These are phyloP conservation scores for Cystobasidium sp. DNA, from an alignment of 1,284 basidiomycete genomes.

Conservation along the genomic window DNA sequence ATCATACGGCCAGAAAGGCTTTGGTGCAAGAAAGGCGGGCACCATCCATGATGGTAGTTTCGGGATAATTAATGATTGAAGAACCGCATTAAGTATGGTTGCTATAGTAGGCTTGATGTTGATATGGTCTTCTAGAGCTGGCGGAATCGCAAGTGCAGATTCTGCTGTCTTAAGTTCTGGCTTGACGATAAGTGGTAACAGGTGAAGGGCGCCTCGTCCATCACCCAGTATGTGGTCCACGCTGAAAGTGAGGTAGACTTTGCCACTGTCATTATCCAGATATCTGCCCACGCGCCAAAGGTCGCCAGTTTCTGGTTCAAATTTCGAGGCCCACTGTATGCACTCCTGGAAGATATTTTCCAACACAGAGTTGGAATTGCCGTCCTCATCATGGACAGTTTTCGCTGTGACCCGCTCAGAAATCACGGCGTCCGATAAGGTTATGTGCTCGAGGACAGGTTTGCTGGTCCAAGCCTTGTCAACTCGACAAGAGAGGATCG, in stretches of 20 bases:
- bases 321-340: neutral
- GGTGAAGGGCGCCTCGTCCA: constrained; percentile 1
- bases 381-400: neutral
- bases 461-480: neutral
- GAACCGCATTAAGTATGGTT: constrained; percentile 5
- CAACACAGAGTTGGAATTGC: neutral
- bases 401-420: neutral
- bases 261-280: neutral
- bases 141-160: neutral
- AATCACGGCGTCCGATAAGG: neutral
- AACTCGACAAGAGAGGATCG: constrained; percentile 1
- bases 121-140: constrained; percentile 18
- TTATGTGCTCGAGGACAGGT: neutral
- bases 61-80: constrained; percentile 6
- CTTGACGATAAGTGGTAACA: neutral
- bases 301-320: constrained; percentile 4
- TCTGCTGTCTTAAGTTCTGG: neutral
- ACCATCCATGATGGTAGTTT: constrained; percentile 19
- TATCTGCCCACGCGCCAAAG: neutral
- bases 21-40: constrained; percentile 6
- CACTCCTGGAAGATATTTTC: constrained; percentile 4
- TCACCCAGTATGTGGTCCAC: constrained; percentile 20
- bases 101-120: constrained; percentile 13
- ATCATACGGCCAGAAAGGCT: constrained; percentile 7
- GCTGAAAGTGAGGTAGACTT: constrained; percentile 1